Evolutionary conservation across 148 eudicot species (phyloP), one percentile per base, ranked within the genome.

Genomic region (Polygonum maritimum): DNA sequence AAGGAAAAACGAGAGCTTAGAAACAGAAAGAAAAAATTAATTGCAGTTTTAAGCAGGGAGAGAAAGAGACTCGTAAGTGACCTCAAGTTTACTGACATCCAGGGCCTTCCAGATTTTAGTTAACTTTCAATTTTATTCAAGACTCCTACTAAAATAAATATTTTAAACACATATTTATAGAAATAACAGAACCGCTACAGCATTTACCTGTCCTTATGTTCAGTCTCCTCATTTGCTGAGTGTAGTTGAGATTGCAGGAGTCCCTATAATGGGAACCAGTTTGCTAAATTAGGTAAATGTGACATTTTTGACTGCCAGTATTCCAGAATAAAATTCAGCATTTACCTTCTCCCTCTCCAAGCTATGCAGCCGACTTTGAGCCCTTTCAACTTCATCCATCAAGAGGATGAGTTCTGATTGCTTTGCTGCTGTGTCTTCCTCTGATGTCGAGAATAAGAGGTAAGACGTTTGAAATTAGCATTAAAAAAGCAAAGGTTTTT

Each of bases 381-480:
- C 99, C 78, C 97, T 89, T 79, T 95, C 99, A 81, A 95, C 99
- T 88, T 95, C 99, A 86, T 95, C 97, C 99, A 95, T 85, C 73
- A 95, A 80, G 74, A 95, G 96, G 86, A 82, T 88, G 75, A 95
- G 88, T 84, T 95, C 99, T 16, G 99, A 88, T 52, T 95, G 99
- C 78, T 92, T 95, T 77, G 88, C 86, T 72, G 99, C 99, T 83
- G 86, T 88, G 49, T 95, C 94, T 81, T 95, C 99, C 81, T 95
- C 97, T 92, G 90, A 48, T 78, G 78, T 74, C 58, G 40, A 79
- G 40, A 79, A 48, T 72, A 18, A n/a, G 44, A 7, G 74, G 71
- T 75, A 49, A 84, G 74, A 65, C 19, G 4, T 65, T 0, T 14
- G n/a, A 65, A 33, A 33, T 65, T 65, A 35, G 33, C 7, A 65